Conservation (phyloP, 2,329 filamentous ascomycete genomes). For the Aspergillus fumigatus region DNA sequence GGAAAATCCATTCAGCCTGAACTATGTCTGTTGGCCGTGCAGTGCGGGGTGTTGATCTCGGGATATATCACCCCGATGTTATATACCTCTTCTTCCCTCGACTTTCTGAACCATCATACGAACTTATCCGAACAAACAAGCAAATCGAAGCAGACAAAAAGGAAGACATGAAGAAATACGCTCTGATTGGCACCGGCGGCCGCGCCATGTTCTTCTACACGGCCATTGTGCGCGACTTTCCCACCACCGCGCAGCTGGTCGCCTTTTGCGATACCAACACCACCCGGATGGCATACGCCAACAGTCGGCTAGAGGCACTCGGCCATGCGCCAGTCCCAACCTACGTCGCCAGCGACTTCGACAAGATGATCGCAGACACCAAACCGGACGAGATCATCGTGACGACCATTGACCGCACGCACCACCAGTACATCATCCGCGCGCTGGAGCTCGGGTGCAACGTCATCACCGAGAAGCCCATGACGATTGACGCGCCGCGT, state of each 20-base stretch:
- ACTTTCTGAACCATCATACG: too few species aligned
- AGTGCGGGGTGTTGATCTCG: not conserved
- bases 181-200: constrained; percentile 52
- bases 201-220: constrained; percentile 59
- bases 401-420: constrained; percentile 60
- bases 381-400: constrained; percentile 59
- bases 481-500: constrained; percentile 57
- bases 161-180: constrained; percentile 8
- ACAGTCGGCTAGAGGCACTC: constrained; percentile 32
- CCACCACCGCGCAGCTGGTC: constrained; percentile 48
- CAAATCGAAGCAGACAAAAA: too few species aligned
- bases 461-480: constrained; percentile 62
- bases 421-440: constrained; percentile 57
- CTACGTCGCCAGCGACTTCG: constrained; percentile 53
- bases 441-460: constrained; percentile 57
- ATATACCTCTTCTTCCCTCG: not conserved
- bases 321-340: constrained; percentile 50
- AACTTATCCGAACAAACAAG: not conserved
- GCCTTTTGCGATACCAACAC: constrained; percentile 58
- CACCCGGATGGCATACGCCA: constrained; percentile 56
- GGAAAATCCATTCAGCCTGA: not conserved
- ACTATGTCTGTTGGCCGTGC: not conserved
- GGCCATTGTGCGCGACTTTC: constrained; percentile 52
- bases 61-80: not conserved
- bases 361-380: constrained; percentile 52